Percentiles rank a stretch among this genome's conserved stretches.
These are phyloP conservation scores for Neocucurbitaria cava DNA, from an alignment of 2,329 filamentous ascomycete species.

Conservation along the genomic window DNA sequence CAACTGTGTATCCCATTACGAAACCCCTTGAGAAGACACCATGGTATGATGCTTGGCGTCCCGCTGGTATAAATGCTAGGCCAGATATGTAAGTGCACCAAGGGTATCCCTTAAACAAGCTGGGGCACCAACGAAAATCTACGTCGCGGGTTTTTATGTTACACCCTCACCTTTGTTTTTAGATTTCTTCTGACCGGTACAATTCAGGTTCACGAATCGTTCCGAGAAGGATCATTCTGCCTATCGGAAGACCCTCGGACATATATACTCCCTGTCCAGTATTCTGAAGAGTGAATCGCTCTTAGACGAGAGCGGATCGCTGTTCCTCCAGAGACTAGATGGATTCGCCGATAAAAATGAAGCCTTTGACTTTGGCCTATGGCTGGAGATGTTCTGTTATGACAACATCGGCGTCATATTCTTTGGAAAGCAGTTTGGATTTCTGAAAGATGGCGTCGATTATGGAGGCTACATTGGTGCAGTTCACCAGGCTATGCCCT, in stretches of 20 bases:
- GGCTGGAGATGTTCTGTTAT: constrained; percentile 40
- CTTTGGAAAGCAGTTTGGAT: constrained; percentile 28
- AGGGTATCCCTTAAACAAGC: too few species aligned
- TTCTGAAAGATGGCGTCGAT: constrained; percentile 27
- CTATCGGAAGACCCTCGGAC: constrained; percentile 18
- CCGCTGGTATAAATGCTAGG: constrained; percentile 14
- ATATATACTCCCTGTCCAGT: constrained; percentile 21
- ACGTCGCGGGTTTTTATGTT: too few species aligned
- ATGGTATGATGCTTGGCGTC: constrained; percentile 32
- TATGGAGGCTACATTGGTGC: constrained; percentile 31
- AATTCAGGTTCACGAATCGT: constrained; percentile 21
- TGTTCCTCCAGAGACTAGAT: constrained; percentile 19
- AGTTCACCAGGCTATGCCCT: constrained; percentile 44
- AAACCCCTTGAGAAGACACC: constrained; percentile 30
- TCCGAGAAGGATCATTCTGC: constrained; percentile 19
- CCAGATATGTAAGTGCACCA: constrained; percentile 20
- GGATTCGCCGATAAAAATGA: constrained; percentile 16
- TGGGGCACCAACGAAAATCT: too few species aligned
- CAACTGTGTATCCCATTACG: constrained; percentile 25
- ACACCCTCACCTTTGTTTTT: too few species aligned
- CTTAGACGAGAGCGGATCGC: constrained; percentile 15
- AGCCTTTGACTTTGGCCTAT: constrained; percentile 24
- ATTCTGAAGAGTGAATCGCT: constrained; percentile 20
- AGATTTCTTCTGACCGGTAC: neutral
- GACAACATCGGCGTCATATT: constrained; percentile 20